Base-by-base conservation (phyloP, 495 filamentous ascomycete species). In the Lichina pygmaea region DNA sequence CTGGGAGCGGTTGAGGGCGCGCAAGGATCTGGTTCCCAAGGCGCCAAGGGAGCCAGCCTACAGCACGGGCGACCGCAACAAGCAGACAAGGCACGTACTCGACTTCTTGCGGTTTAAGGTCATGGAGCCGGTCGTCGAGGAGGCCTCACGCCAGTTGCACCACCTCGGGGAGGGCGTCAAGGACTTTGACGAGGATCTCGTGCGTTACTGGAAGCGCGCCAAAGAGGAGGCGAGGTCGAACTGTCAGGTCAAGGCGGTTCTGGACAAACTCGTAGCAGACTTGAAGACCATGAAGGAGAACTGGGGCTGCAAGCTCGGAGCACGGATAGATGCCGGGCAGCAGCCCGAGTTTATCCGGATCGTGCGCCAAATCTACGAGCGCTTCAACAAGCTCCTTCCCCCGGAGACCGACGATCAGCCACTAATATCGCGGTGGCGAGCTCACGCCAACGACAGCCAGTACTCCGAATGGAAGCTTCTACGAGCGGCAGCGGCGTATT, bases 51-150 rank as follows among this genome's bases (percentile, higher is more conserved):
- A 53, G 36, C 55, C 62, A 3, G 52, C 62, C 43, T 55, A 67
- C 58, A 54, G 66, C 53, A 65, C 58, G 56, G 57, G 48, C 45
- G 54, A 53, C 9, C 34, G 57, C 61, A 12, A 54, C 53, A 8
- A 54, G 52, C 16, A 13, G 10, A 60, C 59, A 0, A 60, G 64
- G 0, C 68, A 78, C 50, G 72, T 91, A 41, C 67, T 85, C 44
- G 85, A 93, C 54, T 69, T 71, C 33, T 61, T 94, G 31, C 74
- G 74, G 46, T 83, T 83, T 45, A 50, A 57, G 0, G 65, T 82
- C 4, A 67, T 75, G 4, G 57, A 55, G 11, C 60, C 62, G 0
- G 67, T 74, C 24, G 60, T 70, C 10, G 52, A 69, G 8, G 54
- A 53, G 1, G 70, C 75, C 7, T 57, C 74, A 0, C 52, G 52